phyloP scores from a whole-genome alignment of 2,329 filamentous ascomycete genomes.

The Akanthomyces muscarius region DNA sequence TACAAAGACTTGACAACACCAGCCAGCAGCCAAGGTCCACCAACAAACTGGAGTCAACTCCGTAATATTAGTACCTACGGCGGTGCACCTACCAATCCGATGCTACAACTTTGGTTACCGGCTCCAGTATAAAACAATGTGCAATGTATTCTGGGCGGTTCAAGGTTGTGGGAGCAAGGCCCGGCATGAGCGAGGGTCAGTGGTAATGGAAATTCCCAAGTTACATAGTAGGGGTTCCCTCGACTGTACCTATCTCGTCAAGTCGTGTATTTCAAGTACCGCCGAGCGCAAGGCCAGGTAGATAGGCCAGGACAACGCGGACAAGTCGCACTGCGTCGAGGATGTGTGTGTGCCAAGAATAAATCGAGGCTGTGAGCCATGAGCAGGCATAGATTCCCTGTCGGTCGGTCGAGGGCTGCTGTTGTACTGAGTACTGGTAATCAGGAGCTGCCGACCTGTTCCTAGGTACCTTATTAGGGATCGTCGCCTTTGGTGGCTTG shows the following conservation, averaged over 20 bases:
- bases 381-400: not conserved
- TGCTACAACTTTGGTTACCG: not conserved
- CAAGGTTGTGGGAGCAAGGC: not conserved
- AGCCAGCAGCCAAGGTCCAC: constrained; percentile 2
- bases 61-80: not conserved
- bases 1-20: not conserved
- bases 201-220: too few species aligned
- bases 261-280: not conserved
- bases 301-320: not conserved
- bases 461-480: not conserved
- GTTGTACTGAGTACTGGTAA: not conserved
- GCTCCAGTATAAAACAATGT: not conserved
- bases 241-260: not conserved
- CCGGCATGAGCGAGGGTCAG: too few species aligned
- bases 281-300: not conserved
- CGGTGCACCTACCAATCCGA: not conserved
- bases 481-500: not conserved
- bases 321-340: not conserved
- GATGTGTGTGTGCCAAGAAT: not conserved
- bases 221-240: too few species aligned
- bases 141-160: not conserved
- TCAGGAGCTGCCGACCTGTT: not conserved
- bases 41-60: constrained; percentile 12
- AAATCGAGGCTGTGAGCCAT: not conserved
- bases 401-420: not conserved